A percentile compares a stretch with the other conserved stretches of the same genome.
These are phyloP conservation scores for Echria macrotheca DNA, from an alignment of 495 filamentous ascomycete species.

Conservation along the genomic window DNA sequence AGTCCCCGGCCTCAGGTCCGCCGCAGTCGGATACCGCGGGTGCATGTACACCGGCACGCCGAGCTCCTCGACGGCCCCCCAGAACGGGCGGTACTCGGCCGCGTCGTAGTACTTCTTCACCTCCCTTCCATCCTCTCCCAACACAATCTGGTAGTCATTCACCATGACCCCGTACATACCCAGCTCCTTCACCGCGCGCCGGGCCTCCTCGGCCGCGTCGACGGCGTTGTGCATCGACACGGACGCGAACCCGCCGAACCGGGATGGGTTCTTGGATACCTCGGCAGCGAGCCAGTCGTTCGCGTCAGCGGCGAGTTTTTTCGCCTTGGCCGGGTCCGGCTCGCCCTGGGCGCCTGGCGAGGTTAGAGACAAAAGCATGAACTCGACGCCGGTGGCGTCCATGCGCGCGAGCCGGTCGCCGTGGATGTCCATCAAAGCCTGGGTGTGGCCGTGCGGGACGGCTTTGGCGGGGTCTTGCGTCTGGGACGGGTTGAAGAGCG, in stretches of 20 bases:
- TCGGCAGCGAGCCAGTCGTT: constrained; percentile 55
- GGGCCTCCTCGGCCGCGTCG: constrained; percentile 51
- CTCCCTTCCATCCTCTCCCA: constrained; percentile 26
- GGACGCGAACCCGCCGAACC: constrained; percentile 52
- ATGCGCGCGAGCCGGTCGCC: constrained; percentile 45
- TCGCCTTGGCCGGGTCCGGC: constrained; percentile 30
- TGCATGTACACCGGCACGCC: constrained; percentile 61
- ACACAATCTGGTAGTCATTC: constrained; percentile 47
- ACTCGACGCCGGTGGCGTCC: constrained; percentile 55
- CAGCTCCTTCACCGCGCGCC: constrained; percentile 47
- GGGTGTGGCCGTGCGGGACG: constrained; percentile 12
- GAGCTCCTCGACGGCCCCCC: constrained; percentile 50
- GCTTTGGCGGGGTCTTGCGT: constrained; percentile 7
- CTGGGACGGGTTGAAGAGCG: constrained; percentile 25
- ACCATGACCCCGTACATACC: constrained; percentile 56
- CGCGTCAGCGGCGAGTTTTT: constrained; percentile 37
- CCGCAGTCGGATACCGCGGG: constrained; percentile 38
- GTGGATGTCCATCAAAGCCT: constrained; percentile 37
- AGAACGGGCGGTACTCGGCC: constrained; percentile 52
- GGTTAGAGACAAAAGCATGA: constrained; percentile 52
- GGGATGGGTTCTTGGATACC: constrained; percentile 44
- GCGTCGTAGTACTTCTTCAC: constrained; percentile 57
- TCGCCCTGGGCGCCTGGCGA: constrained; percentile 57
- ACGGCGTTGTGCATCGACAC: constrained; percentile 39
- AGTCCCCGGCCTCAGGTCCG: constrained; percentile 20